phyloP scores from a whole-genome alignment of 2,329 filamentous ascomycete species.

The Scedosporium aurantiacum region DNA sequence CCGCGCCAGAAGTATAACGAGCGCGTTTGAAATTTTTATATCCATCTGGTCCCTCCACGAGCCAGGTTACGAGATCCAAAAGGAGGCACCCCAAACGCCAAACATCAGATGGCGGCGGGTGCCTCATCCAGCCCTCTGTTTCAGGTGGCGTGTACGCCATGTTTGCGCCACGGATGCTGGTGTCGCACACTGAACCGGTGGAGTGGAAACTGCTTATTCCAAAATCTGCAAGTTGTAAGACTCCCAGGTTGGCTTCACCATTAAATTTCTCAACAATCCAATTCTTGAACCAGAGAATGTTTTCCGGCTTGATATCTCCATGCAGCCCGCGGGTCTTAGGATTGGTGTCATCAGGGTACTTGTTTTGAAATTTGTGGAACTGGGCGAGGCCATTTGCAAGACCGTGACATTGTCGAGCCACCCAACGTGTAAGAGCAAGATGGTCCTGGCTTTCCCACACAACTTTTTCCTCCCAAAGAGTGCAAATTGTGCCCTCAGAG shows the following conservation, averaged over 20 bases:
- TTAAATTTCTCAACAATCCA: not conserved
- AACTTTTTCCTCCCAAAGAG: not conserved
- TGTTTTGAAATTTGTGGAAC: not conserved
- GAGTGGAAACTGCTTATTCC: constrained; percentile 1
- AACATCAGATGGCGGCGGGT: not conserved
- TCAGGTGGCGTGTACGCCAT: not conserved
- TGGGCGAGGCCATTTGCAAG: not conserved
- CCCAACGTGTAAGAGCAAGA: not conserved
- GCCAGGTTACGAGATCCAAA: not conserved
- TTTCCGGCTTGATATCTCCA: constrained; percentile 8
- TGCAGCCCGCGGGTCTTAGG: not conserved
- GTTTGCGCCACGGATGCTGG: not conserved
- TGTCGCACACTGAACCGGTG: not conserved
- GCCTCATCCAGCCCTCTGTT: not conserved
- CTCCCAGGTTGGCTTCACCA: not conserved
- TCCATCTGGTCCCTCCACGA: not conserved
- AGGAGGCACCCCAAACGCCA: not conserved
- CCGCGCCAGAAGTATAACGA: no score
- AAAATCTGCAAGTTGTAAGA: not conserved
- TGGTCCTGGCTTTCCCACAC: not conserved
- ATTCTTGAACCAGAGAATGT: constrained; percentile 7
- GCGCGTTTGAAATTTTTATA: not conserved
- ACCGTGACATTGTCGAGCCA: not conserved
- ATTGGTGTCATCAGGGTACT: not conserved
- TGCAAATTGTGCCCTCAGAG: not conserved